Evolutionary conservation across 345 rosid genomes (phyloP).

Genomic region (Carallia pectinifolia): DNA sequence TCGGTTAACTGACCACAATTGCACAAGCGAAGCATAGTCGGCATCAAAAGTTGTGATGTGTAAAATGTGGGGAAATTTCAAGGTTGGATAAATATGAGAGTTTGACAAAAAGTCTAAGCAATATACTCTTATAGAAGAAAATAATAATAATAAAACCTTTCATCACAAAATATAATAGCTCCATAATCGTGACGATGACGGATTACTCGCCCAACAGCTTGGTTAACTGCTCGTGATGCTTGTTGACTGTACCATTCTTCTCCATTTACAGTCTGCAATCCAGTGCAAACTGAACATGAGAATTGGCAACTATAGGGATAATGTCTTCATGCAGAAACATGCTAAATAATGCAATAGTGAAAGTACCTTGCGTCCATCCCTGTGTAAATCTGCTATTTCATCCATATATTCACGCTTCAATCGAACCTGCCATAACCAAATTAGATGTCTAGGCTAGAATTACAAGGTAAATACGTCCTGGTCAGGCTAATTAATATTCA

Average conservation of each 20-base stretch:
- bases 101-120: slow-evolving; percentile 2
- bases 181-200: slow-evolving; percentile 96
- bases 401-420: slow-evolving; percentile 91
- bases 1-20: too few species aligned
- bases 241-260: slow-evolving; percentile 89
- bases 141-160: slow-evolving; percentile 48
- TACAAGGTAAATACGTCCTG: not conserved
- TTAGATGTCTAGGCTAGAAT: not conserved
- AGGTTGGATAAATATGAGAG: not conserved
- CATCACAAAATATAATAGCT: slow-evolving; percentile 88
- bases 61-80: not conserved
- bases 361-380: slow-evolving; percentile 48
- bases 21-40: too few species aligned
- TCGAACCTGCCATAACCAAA: slow-evolving; percentile 55
- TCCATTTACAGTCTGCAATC: slow-evolving; percentile 55
- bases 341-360: slow-evolving; percentile 19
- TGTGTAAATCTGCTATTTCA: slow-evolving; percentile 36
- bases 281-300: slow-evolving; percentile 24
- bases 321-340: slow-evolving; percentile 18
- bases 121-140: not conserved
- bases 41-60: too few species aligned
- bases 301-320: slow-evolving; percentile 5
- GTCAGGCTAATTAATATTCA: not conserved
- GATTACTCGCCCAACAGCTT: slow-evolving; percentile 95
- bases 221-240: slow-evolving; percentile 94